These are phyloP conservation scores for Boletus bicolor DNA, from an alignment of 768 basidiomycete species.

Conservation along the genomic window DNA sequence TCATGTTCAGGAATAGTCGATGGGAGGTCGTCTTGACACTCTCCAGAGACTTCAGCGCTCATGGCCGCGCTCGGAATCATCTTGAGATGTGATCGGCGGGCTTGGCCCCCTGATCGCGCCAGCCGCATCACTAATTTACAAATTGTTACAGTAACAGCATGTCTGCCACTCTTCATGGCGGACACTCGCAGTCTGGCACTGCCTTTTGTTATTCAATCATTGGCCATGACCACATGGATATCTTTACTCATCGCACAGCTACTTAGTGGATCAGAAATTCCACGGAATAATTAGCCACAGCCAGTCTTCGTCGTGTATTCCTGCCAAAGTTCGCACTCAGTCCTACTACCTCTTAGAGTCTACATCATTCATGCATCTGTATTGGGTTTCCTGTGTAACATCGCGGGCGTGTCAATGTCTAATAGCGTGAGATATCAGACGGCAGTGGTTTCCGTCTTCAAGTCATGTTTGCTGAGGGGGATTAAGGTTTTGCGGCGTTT, in stretches of 20 bases:
- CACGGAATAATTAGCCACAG: background rate
- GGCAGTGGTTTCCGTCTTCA: too few relatives aligned
- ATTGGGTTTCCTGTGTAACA: constrained; percentile 1
- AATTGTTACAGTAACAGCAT: constrained; percentile 1
- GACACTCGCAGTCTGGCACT: constrained; percentile 8
- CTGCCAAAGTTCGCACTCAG: background rate
- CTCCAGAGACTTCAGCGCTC: constrained; percentile 30
- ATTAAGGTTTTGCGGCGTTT: too few relatives aligned
- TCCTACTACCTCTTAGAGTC: background rate
- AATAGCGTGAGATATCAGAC: background rate
- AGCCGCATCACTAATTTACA: background rate
- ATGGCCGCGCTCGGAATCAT: background rate
- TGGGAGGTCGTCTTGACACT: constrained; percentile 47
- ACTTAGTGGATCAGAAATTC: constrained; percentile 10
- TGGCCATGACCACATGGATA: background rate
- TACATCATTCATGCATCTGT: background rate
- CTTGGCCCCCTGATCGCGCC: background rate
- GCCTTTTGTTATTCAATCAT: background rate
- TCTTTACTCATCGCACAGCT: background rate
- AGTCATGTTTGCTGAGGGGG: too few relatives aligned
- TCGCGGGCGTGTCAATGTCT: background rate
- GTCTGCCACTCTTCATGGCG: background rate
- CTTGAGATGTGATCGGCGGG: background rate
- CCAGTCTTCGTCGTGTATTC: background rate
- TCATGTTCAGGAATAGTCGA: constrained; percentile 34